Evolutionary conservation across 2,329 filamentous ascomycete genomes (phyloP), one percentile per base, ranked within the genome.

Genomic region (Tolypocladium guangdongense): DNA sequence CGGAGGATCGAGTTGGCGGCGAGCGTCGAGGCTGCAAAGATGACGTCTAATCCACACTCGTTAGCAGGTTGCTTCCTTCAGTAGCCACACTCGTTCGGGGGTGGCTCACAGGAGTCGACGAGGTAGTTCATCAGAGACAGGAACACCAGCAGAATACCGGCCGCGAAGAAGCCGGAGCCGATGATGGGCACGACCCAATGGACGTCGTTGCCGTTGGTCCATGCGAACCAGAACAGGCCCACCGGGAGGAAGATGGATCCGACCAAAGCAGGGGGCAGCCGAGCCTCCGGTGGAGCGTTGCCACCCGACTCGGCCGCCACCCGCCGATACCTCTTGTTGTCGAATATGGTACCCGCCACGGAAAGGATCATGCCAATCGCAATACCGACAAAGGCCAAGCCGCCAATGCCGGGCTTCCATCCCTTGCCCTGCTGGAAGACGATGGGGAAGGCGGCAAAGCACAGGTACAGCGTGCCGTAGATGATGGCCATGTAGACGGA

Each of bases 1-100:
- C 87, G 82, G 12, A 90, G 71, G 30, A 90, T 81, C 2, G 82
- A 77, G 67, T 84, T 89, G 49, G 86, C 86, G 2, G 88, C 87
- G 10, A 91, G 73, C 0, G 84, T 86, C 0, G 83, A 88, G 0
- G 87, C 87, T 1, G 88, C 87, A 57, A 85, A 92, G 60, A 91
- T 86, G 51, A 84, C 84, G 66, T 89, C 66, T 69, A 48, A 3
- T 27, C 8, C 8, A 8, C 33, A 32, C 4, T 41, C 7, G 51
- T 66, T 57, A 63, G 60, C 33, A 18, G n/a, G 46, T 11, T 45
- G 41, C 41, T 45, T 30, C 41, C 7, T 4, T 3, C 7, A 18
- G 16, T 11, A 3, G 10, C 20, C 38, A 20, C 33, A 16, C 2
- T 18, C 20, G 20, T 22, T 6, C 7, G 20, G 32, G 12, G 11